Percentiles rank a stretch among this genome's conserved stretches.
Conservation (phyloP, 805 yeast species). For the Starmerella scarabaei region DNA sequence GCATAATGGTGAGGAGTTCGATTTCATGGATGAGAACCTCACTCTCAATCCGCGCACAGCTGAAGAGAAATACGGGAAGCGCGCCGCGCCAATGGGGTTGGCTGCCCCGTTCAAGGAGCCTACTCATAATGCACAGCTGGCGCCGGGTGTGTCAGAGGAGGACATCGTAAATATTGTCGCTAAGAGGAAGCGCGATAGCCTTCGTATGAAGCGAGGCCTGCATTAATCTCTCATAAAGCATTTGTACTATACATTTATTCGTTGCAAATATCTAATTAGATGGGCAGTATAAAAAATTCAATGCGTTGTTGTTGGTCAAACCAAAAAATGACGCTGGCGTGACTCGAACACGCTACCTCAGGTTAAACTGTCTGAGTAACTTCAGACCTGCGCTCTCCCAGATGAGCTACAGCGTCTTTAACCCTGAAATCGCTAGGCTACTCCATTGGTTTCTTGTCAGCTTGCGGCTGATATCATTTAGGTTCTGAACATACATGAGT, state of each 20-base stretch:
- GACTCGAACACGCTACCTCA: slow-evolving; percentile 87
- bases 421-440: background rate
- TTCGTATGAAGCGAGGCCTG: slow-evolving; percentile 36
- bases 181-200: slow-evolving; percentile 40
- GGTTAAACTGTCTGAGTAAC: slow-evolving; percentile 34
- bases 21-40: slow-evolving; percentile 6
- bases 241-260: background rate
- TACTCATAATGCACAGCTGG: slow-evolving; percentile 1
- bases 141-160: slow-evolving; percentile 10
- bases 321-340: slow-evolving; percentile 35
- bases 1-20: slow-evolving; percentile 12
- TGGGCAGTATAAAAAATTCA: background rate
- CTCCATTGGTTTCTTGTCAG: background rate
- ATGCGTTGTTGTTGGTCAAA: background rate
- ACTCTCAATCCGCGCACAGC: slow-evolving; percentile 7
- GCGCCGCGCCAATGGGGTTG: slow-evolving; percentile 9
- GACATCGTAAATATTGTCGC: slow-evolving; percentile 34
- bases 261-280: background rate
- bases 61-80: slow-evolving; percentile 11
- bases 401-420: slow-evolving; percentile 36
- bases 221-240: slow-evolving; percentile 2
- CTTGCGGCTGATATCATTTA: no score
- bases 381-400: slow-evolving; percentile 41
- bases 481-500: no score
- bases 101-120: slow-evolving; percentile 26